These are phyloP conservation scores for Cerrena zonata DNA, from an alignment of 1,284 basidiomycete species.

Conservation along the genomic window DNA sequence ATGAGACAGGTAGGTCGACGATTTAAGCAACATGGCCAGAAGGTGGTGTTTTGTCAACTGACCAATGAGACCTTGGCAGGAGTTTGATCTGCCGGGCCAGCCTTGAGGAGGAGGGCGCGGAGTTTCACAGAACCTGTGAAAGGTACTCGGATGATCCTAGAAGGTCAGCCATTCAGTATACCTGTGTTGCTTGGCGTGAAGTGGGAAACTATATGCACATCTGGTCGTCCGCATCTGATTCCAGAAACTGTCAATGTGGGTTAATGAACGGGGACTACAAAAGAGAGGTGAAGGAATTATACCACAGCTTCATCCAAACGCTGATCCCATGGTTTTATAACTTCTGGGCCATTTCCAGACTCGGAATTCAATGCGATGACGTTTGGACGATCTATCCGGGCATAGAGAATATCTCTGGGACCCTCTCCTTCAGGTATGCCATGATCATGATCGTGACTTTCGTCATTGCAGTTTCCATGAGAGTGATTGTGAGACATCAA, in stretches of 20 bases:
- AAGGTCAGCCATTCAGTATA: neutral
- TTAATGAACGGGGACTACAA: conserved; percentile 2
- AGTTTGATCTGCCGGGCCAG: conserved; percentile 67
- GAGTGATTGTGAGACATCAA: conserved; percentile 47
- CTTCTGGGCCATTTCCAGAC: conserved; percentile 39
- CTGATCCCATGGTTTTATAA: conserved; percentile 76
- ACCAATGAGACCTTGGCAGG: conserved; percentile 65
- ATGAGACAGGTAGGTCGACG: too few species aligned
- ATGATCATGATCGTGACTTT: conserved; percentile 41
- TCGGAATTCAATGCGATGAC: conserved; percentile 65
- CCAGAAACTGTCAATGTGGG: conserved; percentile 49
- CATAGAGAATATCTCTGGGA: conserved; percentile 63
- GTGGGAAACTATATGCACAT: conserved; percentile 41
- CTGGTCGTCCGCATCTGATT: conserved; percentile 81
- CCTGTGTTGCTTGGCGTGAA: too few species aligned
- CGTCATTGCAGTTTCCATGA: conserved; percentile 47
- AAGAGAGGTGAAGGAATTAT: conserved; percentile 11
- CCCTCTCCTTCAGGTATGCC: conserved; percentile 41
- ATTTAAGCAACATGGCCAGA: too few species aligned
- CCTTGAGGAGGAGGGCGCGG: conserved; percentile 66
- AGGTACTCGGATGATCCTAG: conserved; percentile 70
- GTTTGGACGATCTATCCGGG: conserved; percentile 65
- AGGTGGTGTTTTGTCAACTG: too few species aligned
- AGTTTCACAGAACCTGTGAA: conserved; percentile 78
- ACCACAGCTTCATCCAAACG: conserved; percentile 61